Evolutionary conservation across 1,139 yeast genomes (phyloP).

Genomic region (Taphrina wiesneri): DNA sequence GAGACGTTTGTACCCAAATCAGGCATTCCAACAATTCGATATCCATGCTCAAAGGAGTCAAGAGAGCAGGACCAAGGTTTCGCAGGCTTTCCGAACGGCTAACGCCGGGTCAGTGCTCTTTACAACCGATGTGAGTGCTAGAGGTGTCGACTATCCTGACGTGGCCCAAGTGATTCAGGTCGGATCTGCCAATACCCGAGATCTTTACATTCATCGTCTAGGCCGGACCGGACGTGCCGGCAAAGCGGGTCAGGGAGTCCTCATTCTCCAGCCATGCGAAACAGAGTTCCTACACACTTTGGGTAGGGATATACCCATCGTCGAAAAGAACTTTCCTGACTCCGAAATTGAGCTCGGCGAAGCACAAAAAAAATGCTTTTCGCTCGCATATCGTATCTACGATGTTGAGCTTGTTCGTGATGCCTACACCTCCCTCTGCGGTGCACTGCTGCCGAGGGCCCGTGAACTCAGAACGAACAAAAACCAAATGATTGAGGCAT

Average conservation of each 20-base stretch:
- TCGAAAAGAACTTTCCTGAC: conserved; percentile 24
- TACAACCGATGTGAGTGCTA: conserved; percentile 66
- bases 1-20: conserved; percentile 77
- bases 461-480: not conserved
- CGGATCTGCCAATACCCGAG: conserved; percentile 44
- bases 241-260: conserved; percentile 66
- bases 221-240: conserved; percentile 99
- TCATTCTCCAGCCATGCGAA: conserved; percentile 59
- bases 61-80: conserved; percentile 69
- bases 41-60: conserved; percentile 83
- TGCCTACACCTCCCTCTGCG: conserved; percentile 4
- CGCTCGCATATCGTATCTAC: not conserved
- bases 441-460: not conserved
- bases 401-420: conserved; percentile 1
- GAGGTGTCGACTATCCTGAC: conserved; percentile 91
- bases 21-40: conserved; percentile 44
- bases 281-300: conserved; percentile 2
- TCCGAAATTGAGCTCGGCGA: conserved; percentile 23
- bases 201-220: conserved; percentile 73
- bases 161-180: conserved; percentile 86
- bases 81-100: conserved; percentile 58
- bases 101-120: conserved; percentile 60
- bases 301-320: conserved; percentile 9
- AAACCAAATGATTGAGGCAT: not conserved
- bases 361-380: conserved; percentile 3